These are phyloP conservation scores for Eutypella sp. DNA, from an alignment of 2,329 filamentous ascomycete species.

Conservation along the genomic window DNA sequence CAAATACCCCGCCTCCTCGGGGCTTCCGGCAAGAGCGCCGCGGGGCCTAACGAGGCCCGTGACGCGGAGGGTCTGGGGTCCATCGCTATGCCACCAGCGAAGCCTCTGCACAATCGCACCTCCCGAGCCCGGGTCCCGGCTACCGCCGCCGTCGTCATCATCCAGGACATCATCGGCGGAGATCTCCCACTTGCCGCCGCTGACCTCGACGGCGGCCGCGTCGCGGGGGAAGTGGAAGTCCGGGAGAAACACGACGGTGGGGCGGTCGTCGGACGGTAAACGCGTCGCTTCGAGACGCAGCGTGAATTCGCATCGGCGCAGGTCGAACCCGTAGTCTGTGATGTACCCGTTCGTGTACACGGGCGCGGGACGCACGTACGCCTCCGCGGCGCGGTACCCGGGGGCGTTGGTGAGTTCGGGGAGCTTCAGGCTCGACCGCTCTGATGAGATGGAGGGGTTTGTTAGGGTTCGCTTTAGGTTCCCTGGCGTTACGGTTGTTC, in stretches of 20 bases:
- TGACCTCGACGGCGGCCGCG: slow-evolving; percentile 66
- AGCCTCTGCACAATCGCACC: slow-evolving; percentile 68
- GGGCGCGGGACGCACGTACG: slow-evolving; percentile 82
- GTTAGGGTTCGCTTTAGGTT: slow-evolving; percentile 73
- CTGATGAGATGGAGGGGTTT: slow-evolving; percentile 60
- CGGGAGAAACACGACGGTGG: slow-evolving; percentile 81
- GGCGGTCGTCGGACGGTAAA: slow-evolving; percentile 55
- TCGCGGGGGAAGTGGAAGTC: slow-evolving; percentile 87
- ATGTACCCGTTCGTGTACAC: slow-evolving; percentile 70
- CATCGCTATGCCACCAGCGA: slow-evolving; percentile 88
- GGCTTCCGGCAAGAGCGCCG: slow-evolving; percentile 50
- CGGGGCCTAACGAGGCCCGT: slow-evolving; percentile 66
- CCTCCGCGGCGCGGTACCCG: slow-evolving; percentile 86
- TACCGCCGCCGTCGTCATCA: too few species aligned
- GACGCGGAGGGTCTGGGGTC: slow-evolving; percentile 74
- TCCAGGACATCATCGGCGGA: slow-evolving; percentile 67
- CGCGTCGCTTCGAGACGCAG: slow-evolving; percentile 62
- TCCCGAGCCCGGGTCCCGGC: too few species aligned
- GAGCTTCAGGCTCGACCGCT: slow-evolving; percentile 45
- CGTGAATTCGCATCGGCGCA: slow-evolving; percentile 71
- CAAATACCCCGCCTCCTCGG: slow-evolving; percentile 74
- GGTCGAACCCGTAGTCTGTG: slow-evolving; percentile 71
- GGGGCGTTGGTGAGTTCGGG: slow-evolving; percentile 57
- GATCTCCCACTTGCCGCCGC: slow-evolving; percentile 86
- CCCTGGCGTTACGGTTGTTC: slow-evolving; percentile 60